Evolutionary conservation across 768 basidiomycete species (phyloP), one percentile per base, ranked within the genome.

Genomic region (Termitomyces heimii): DNA sequence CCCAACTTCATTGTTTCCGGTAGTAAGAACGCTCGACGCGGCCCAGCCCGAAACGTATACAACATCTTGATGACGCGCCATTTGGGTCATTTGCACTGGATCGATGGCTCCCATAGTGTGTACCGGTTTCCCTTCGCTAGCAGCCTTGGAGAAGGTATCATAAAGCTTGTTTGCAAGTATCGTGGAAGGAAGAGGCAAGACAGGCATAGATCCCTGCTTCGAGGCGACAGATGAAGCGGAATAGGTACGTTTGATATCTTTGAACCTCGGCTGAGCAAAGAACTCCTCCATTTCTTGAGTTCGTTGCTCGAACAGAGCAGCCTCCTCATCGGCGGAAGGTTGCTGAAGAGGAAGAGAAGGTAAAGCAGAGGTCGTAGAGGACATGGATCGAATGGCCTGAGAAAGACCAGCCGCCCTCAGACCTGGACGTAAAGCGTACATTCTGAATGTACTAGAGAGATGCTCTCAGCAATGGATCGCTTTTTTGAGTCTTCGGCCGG

Each of bases 41-140:
- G 91, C 93, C 94, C 94, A 96, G 10, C 95, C 94, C 50, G 89
- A 91, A n/a, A 98, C 76, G 65, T 98, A 98, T 3, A 94, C 82
- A 34, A 89, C 85, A 67, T 97, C 89, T 65, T 92, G 89, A 65
- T 90, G 81, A 53, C 75, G 75, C 8, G 92, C 94, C 90, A 93
- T 92, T 73, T 97, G 94, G 0, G 92, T 94, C 89, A 94, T 92
- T 73, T 92, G 94, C 14, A 94, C 82, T 0, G 94, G 93, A 68
- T 97, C 95, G 60, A 97, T 88, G 4, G 92, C 93, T 40, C 94
- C 94, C 83, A 95, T 86, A 1, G 94, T 96, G 64, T 92, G 90
- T 13, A 96, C 82, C 0, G 94, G 92, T 61, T 77, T 76, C 31
- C 81, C 80, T 39, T 80, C 81, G 37, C 76, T 79, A 24, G 83